Base-by-base conservation (phyloP, 805 yeast genomes). In the Henningerozyma blattae region DNA sequence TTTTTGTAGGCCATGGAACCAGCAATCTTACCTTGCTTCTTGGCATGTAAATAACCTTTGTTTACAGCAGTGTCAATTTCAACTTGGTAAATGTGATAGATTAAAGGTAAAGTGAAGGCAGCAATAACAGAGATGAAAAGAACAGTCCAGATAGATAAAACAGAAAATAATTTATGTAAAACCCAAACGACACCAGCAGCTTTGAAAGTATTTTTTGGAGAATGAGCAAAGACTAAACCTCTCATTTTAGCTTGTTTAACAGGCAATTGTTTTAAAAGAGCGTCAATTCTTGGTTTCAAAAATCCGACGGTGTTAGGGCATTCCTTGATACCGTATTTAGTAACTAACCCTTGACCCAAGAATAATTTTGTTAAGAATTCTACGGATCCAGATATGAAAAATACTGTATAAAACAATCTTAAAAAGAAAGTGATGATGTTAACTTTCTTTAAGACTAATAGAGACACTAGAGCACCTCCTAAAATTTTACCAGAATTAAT, bases 291-390 rank as follows among this genome's bases (percentile, higher is more conserved):
- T 19, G 62, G 62, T 35, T 48, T 57, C 29, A 54, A 37, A 22
- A 46, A 31, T 24, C 54, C 59, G 17, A 49, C 59, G 16, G 47
- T 42, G 34, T 56, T 49, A 33, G 59, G 59, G 39, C 61, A 56
- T 13, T 50, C 50, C 34, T 46, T 47, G 14, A 91, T 84, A 56
- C 70, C 77, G 67, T 80, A 75, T 48, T 76, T 72, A 40, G 86
- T 70, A 40, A 89, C 77, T 42, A 87, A 67, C 15, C 96, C 95
- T 33, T 59, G 59, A 35, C 95, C 95, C 32, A 82, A 68, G 44
- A 79, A 59, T 28, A 74, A 47, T 52, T 79, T 79, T 41, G 94
- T 80, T 37, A 68, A 65, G 52, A 77, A 81, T 64, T 87, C 96
- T 36, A 77, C 81, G 36, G 71, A 65, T 34, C 86, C 91, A 32